Evolutionary conservation across 2,329 filamentous ascomycete genomes (phyloP).

Genomic region (Trichophyton schoenleinii): DNA sequence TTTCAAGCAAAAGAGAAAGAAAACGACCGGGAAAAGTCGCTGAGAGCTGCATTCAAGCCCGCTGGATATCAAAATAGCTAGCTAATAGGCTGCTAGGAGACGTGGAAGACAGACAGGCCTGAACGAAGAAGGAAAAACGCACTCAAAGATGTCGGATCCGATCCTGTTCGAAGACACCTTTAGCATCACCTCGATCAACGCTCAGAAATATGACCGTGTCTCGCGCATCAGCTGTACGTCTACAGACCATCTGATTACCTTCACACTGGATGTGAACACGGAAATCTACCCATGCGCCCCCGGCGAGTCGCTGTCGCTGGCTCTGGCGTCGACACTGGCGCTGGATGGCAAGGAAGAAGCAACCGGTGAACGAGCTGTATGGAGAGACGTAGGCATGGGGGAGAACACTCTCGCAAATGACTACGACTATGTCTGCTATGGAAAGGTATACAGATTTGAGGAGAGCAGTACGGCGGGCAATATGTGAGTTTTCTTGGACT

Average conservation of each 20-base stretch:
- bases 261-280: constrained; percentile 85
- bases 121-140: not conserved
- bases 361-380: constrained; percentile 48
- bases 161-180: constrained; percentile 92
- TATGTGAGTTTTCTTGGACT: constrained; percentile 49
- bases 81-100: not conserved
- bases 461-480: constrained; percentile 55
- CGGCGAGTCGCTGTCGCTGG: constrained; percentile 66
- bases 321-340: constrained; percentile 72
- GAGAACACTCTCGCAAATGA: constrained; percentile 44
- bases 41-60: not conserved
- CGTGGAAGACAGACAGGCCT: not conserved
- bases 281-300: constrained; percentile 71
- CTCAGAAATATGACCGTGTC: constrained; percentile 88
- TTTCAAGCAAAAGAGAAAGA: not conserved
- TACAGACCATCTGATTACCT: constrained; percentile 57
- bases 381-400: constrained; percentile 57
- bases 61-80: not conserved
- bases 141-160: constrained; percentile 58
- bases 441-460: constrained; percentile 41
- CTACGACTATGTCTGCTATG: constrained; percentile 41
- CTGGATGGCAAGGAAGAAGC: constrained; percentile 74
- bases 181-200: constrained; percentile 64
- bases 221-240: constrained; percentile 70
- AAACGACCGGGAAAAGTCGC: not conserved